phyloP scores from a whole-genome alignment of 768 basidiomycete genomes.

The Lentinus brumalis region DNA sequence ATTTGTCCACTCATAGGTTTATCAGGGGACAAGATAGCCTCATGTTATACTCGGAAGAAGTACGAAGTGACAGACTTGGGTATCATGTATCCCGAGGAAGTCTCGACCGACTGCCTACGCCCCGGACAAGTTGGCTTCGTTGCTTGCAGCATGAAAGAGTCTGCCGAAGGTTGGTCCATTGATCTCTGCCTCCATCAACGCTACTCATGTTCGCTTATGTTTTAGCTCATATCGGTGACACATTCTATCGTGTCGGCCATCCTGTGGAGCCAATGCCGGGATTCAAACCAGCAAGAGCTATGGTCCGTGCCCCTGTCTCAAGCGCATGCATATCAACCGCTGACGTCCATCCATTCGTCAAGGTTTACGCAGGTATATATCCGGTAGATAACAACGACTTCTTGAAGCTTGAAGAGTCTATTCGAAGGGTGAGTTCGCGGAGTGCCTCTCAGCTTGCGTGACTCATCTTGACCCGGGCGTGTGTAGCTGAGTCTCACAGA shows the following conservation, averaged over 20 bases:
- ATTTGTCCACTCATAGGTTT: neutral
- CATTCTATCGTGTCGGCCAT: conserved; percentile 74
- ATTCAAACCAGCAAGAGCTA: conserved; percentile 90
- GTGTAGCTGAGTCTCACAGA: conserved; percentile 79
- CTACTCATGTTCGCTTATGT: neutral
- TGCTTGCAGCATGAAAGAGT: conserved; percentile 98
- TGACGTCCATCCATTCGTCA: neutral
- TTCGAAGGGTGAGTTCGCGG: conserved; percentile 67
- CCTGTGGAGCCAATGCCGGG: conserved; percentile 84
- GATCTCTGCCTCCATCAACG: neutral
- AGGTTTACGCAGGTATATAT: conserved; percentile 96
- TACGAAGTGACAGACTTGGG: conserved; percentile 91
- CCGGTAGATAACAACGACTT: conserved; percentile 92
- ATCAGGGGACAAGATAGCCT: conserved; percentile 87
- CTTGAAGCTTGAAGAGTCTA: conserved; percentile 92
- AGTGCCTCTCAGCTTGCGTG: conserved; percentile 6
- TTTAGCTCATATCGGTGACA: conserved; percentile 92
- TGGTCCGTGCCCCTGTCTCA: conserved; percentile 55
- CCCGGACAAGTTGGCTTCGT: conserved; percentile 87
- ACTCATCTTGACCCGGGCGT: neutral
- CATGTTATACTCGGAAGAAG: conserved; percentile 80
- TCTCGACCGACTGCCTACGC: conserved; percentile 64
- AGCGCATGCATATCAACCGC: neutral
- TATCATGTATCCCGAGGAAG: conserved; percentile 87
- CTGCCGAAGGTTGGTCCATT: conserved; percentile 71